Evolutionary conservation across 2,329 filamentous ascomycete species (phyloP).

Genomic region (Scedosporium aurantiacum): DNA sequence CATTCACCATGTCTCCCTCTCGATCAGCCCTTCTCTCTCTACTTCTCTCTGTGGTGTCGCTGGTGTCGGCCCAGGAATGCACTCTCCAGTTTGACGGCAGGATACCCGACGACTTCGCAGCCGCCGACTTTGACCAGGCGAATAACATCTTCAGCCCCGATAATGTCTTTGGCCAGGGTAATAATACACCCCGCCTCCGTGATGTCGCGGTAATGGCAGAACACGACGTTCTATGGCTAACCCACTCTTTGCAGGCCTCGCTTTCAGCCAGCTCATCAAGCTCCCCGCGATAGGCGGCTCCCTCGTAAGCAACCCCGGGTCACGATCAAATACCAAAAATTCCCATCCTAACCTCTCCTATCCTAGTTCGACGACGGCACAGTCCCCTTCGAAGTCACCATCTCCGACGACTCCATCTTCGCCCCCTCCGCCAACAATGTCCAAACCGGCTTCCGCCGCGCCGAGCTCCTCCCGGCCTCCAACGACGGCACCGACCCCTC

Average conservation of each 20-base stretch:
- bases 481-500: conserved; percentile 40
- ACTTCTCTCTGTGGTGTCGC: conserved; percentile 4
- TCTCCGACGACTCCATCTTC: conserved; percentile 50
- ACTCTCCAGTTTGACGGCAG: conserved; percentile 30
- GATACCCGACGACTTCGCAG: conserved; percentile 24
- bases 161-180: conserved; percentile 39
- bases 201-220: no score
- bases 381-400: conserved; percentile 40
- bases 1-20: conserved; percentile 15
- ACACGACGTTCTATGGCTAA: neutral
- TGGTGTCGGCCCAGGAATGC: conserved; percentile 10
- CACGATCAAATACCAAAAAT: neutral
- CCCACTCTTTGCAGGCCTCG: conserved; percentile 26
- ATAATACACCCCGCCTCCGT: neutral
- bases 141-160: conserved; percentile 37
- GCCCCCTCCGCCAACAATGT: conserved; percentile 32
- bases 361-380: conserved; percentile 30
- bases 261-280: conserved; percentile 37
- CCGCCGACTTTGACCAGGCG: conserved; percentile 28
- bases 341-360: conserved; percentile 11
- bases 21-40: conserved; percentile 9
- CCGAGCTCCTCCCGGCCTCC: conserved; percentile 41
- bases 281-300: conserved; percentile 30
- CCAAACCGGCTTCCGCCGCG: conserved; percentile 50
- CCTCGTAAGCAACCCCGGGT: conserved; percentile 19